Evolutionary conservation across 2,329 filamentous ascomycete species (phyloP).

Genomic region (Claviceps humidiphila): DNA sequence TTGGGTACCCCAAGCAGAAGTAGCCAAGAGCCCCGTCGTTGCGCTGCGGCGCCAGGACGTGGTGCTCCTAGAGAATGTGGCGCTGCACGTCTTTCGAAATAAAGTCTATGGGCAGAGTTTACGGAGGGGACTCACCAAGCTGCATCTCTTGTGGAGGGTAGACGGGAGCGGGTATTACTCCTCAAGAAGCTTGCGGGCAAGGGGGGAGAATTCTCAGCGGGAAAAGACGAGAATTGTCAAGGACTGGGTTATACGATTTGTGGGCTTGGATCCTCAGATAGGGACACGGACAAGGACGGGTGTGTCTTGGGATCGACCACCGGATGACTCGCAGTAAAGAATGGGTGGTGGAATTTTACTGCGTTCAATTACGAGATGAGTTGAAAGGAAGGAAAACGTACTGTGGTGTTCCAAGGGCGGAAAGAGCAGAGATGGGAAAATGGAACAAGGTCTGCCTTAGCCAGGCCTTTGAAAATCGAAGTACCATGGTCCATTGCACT

Average conservation of each 20-base stretch:
- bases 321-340: conserved; percentile 25
- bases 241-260: conserved; percentile 64
- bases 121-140: conserved; percentile 53
- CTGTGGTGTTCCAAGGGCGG: conserved; percentile 15
- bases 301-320: conserved; percentile 24
- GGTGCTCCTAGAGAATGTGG: conserved; percentile 67
- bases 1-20: conserved; percentile 48
- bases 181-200: conserved; percentile 30
- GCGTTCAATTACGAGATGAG: background rate
- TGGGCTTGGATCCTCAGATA: conserved; percentile 27
- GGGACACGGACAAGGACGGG: conserved; percentile 6
- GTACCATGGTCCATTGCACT: too few relatives aligned
- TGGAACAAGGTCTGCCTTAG: too few relatives aligned
- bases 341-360: background rate
- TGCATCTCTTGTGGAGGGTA: conserved; percentile 51
- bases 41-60: conserved; percentile 58
- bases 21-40: conserved; percentile 19
- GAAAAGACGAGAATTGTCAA: conserved; percentile 54
- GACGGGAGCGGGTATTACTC: conserved; percentile 42
- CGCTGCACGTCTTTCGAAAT: conserved; percentile 58
- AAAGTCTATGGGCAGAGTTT: conserved; percentile 79
- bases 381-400: background rate
- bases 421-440: background rate
- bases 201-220: conserved; percentile 30
- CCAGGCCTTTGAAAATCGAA: too few relatives aligned